A percentile compares a stretch with the other conserved stretches of the same genome.
Evolutionary conservation across 345 rosid species (phyloP).

Genomic region (Nasturtium officinale): DNA sequence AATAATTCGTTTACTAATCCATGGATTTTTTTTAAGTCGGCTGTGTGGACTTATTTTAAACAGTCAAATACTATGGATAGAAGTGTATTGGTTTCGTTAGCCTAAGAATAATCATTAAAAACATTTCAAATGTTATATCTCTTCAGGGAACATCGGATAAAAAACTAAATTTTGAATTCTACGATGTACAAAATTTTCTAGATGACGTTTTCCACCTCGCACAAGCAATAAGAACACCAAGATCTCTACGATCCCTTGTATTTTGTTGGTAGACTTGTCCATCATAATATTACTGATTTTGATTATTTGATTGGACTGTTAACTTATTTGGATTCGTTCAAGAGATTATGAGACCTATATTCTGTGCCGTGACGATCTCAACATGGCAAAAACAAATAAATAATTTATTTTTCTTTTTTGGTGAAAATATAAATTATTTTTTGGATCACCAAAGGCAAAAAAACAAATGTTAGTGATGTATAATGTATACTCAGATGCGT

Average conservation of each 20-base stretch:
- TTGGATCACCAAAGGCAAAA: background rate
- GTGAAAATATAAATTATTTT: background rate
- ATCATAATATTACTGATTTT: background rate
- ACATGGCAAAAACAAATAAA: conserved; percentile 17
- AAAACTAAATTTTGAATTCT: too few species aligned
- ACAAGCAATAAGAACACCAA: conserved; percentile 2
- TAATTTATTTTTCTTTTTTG: too few species aligned
- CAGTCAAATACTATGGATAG: background rate
- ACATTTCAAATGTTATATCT: too few species aligned
- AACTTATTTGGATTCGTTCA: background rate
- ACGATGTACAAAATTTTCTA: background rate
- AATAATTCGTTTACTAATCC: background rate
- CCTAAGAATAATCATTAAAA: background rate
- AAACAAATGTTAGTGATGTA: background rate
- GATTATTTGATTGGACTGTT: background rate
- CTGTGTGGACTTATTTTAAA: background rate
- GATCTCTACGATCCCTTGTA: background rate
- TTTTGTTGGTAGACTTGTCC: background rate
- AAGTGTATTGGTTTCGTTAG: background rate
- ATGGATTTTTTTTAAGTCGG: too few species aligned
- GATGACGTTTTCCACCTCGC: background rate
- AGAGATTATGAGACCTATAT: background rate
- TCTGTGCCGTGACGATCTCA: background rate
- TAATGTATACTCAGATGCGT: conserved; percentile 16
- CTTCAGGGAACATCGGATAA: background rate